These are phyloP conservation scores for Solanum commersonii DNA, from an alignment of 257 asterid genomes.

Conservation along the genomic window DNA sequence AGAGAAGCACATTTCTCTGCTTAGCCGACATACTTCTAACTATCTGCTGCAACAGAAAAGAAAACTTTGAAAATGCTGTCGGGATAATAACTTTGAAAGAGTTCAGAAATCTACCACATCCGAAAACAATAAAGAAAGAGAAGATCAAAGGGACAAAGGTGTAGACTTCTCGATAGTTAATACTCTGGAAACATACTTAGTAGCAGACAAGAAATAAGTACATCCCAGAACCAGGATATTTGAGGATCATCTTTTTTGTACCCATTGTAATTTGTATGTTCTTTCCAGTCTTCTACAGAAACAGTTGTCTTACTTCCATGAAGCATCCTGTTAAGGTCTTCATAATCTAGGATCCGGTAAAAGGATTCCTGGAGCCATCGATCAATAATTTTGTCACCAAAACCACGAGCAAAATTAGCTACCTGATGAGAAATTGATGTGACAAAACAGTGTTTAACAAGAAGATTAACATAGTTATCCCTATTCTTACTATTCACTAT, in stretches of 20 bases:
- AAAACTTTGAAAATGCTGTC: not conserved
- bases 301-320: conserved; percentile 65
- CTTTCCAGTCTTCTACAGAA: conserved; percentile 80
- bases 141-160: not conserved
- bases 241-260: conserved; percentile 54
- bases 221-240: conserved; percentile 95
- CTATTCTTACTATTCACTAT: not conserved
- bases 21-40: conserved; percentile 57
- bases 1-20: conserved; percentile 69
- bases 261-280: conserved; percentile 72
- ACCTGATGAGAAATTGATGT: conserved; percentile 53
- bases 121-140: not conserved
- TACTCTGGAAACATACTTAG: not conserved
- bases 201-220: conserved; percentile 5
- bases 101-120: not conserved
- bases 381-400: conserved; percentile 40
- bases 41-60: conserved; percentile 22
- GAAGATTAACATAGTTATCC: not conserved
- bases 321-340: conserved; percentile 79
- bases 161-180: not conserved
- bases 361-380: conserved; percentile 30
- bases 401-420: conserved; percentile 51
- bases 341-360: conserved; percentile 52
- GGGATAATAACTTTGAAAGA: not conserved
- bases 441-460: conserved; percentile 45